phyloP scores from a whole-genome alignment of 768 basidiomycete species.

The Zangia roseola region DNA sequence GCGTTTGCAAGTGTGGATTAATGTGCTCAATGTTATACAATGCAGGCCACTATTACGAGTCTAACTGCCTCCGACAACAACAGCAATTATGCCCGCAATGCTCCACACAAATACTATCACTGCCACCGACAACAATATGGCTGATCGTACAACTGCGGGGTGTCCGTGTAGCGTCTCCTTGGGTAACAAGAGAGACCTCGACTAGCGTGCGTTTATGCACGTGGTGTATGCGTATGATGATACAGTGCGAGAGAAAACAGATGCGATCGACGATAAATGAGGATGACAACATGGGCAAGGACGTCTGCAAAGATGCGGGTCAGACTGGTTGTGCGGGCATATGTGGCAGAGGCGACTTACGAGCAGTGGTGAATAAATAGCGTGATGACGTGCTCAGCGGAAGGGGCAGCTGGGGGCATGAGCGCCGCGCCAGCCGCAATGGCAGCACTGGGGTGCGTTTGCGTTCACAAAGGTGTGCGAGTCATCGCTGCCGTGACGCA shows the following conservation, averaged over 20 bases:
- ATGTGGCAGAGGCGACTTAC: conserved; percentile 9
- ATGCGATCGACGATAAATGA: conserved; percentile 32
- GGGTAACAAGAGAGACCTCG: conserved; percentile 1
- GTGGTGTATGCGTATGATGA: conserved; percentile 33
- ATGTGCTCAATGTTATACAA: conserved; percentile 24
- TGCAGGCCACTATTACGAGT: conserved; percentile 25
- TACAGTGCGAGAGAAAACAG: conserved; percentile 29
- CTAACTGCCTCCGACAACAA: conserved; percentile 26
- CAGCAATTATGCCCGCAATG: conserved; percentile 9
- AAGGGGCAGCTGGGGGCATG: conserved; percentile 64
- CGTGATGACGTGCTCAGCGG: conserved; percentile 39
- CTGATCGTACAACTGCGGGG: conserved; percentile 29
- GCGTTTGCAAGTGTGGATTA: conserved; percentile 7
- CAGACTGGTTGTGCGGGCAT: neutral
- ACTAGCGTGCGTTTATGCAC: conserved; percentile 37
- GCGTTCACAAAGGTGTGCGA: conserved; percentile 40
- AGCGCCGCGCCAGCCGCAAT: conserved; percentile 68
- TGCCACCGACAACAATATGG: conserved; percentile 9
- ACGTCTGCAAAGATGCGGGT: conserved; percentile 11
- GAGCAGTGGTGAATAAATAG: conserved; percentile 30
- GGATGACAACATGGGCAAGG: conserved; percentile 29
- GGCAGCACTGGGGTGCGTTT: conserved; percentile 75
- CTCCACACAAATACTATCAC: conserved; percentile 10
- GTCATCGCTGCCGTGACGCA: conserved; percentile 24
- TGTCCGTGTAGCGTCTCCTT: conserved; percentile 14